Base-by-base conservation (phyloP, 345 rosid genomes). In the Eutrema heterophyllum region DNA sequence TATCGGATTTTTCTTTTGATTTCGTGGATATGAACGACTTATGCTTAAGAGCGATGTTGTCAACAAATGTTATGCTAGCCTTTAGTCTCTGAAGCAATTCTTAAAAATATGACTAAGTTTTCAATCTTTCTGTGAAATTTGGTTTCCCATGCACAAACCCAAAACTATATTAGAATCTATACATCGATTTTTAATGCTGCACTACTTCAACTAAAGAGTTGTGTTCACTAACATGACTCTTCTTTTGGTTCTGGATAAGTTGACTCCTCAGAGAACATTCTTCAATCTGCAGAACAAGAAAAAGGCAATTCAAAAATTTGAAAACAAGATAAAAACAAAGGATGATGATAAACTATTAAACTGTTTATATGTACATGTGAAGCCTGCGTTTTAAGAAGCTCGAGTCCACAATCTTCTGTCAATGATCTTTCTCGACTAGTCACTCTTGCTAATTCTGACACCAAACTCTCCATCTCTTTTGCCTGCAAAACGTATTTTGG, bases 401-500 rank as follows among this genome's bases (percentile, higher is more conserved):
- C 48, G 35, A 72, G 74, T 53, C 89, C 89, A 43, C 89, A 84
- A 68, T 86, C 89, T 83, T 84, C 85, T 36, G 81, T 46, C n/a
- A 82, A 79, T 38, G 82, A 80, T 79, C 68, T 87, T 80, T 86
- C 94, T 7, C 84, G 68, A 9, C 80, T 84, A 35, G 62, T 77
- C 75, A 87, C 83, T 69, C 83, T 84, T 16, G 90, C 88, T 61
- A 92, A 64, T 68, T 90, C 89, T 50, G 89, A 87, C 16, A 87
- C 26, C 81, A 84, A 73, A 27, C 16, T 72, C 67, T 92, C 93
- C 73, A 84, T 71, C 64, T 85, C 86, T 70, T 79, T 70, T 13
- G 88, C 92, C 92, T 92, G 86, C 85, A 75, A 13, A 30, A 9
- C 26, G 7, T 35, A 64, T 64, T 36, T 9, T 30, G 18, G 30